phyloP scores from a whole-genome alignment of 345 rosid species.

The Capsella bursapastoris region DNA sequence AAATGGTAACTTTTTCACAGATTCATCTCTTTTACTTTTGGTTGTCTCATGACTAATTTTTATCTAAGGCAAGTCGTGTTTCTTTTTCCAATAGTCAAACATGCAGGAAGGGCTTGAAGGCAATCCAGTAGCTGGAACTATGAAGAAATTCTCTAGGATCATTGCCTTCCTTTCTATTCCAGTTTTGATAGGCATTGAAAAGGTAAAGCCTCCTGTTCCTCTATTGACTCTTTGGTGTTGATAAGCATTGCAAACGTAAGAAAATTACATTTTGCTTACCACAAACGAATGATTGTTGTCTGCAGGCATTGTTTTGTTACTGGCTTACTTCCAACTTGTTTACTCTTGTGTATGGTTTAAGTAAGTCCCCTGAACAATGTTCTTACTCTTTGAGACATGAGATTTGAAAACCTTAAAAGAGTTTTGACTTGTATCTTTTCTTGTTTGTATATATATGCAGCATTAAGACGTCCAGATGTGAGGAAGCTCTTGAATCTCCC shows the following conservation, averaged over 20 bases:
- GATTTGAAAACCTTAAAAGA: constrained; percentile 8
- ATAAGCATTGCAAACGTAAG: constrained; percentile 9
- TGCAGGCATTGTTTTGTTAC: constrained; percentile 58
- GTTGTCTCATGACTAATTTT: background rate
- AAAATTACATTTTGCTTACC: constrained; percentile 3
- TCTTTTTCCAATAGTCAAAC: constrained; percentile 45
- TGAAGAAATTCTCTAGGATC: constrained; percentile 65
- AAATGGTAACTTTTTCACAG: background rate
- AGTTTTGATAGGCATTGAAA: constrained; percentile 56
- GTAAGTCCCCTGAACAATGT: constrained; percentile 40
- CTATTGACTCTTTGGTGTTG: background rate
- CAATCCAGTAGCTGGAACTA: constrained; percentile 59
- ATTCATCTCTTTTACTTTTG: background rate
- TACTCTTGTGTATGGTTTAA: constrained; percentile 51
- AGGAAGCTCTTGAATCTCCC: constrained; percentile 53
- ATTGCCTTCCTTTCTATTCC: constrained; percentile 60
- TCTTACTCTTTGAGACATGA: constrained; percentile 3
- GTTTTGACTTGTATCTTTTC: constrained; percentile 8
- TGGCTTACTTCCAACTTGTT: constrained; percentile 62
- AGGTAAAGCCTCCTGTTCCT: constrained; percentile 32
- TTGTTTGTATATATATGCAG: constrained; percentile 43
- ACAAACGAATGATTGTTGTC: background rate
- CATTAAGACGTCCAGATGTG: constrained; percentile 48
- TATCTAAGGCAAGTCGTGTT: background rate
- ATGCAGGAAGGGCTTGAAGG: constrained; percentile 72